Conservation (phyloP, 225 moss, liverwort and hornwort species). For the Rhytidiadelphus loreus region DNA sequence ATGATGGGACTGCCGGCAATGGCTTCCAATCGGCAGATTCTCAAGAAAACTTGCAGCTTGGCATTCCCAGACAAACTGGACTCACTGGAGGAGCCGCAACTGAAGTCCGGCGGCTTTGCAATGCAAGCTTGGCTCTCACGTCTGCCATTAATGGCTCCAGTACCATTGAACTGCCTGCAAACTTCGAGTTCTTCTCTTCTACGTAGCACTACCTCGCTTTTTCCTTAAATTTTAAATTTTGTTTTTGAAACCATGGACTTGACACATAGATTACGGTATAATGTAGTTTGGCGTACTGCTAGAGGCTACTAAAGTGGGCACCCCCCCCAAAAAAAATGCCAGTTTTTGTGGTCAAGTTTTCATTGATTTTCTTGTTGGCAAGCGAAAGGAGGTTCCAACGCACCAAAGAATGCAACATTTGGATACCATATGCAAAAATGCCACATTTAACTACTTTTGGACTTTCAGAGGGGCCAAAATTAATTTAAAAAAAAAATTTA, state of each 20-base stretch:
- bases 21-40: neutral
- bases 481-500: too few species aligned
- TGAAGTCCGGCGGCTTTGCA: neutral
- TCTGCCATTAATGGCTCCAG: neutral
- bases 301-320: too few species aligned
- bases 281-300: neutral
- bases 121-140: neutral
- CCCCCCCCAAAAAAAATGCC: too few species aligned
- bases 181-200: neutral
- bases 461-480: too few species aligned
- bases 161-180: neutral
- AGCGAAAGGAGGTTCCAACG: neutral
- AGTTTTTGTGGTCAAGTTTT: neutral
- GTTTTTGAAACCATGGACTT: neutral
- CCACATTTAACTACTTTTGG: too few species aligned
- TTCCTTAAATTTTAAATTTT: too few species aligned
- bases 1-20: neutral
- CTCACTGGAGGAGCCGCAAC: too few species aligned
- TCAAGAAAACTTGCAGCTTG: neutral
- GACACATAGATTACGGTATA: too few species aligned
- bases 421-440: accelerated
- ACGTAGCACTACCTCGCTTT: too few species aligned
- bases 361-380: neutral
- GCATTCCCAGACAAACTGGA: too few species aligned
- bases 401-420: accelerated